Conservation (phyloP, 1,284 basidiomycete genomes). For the Fomitopsis palustris region DNA sequence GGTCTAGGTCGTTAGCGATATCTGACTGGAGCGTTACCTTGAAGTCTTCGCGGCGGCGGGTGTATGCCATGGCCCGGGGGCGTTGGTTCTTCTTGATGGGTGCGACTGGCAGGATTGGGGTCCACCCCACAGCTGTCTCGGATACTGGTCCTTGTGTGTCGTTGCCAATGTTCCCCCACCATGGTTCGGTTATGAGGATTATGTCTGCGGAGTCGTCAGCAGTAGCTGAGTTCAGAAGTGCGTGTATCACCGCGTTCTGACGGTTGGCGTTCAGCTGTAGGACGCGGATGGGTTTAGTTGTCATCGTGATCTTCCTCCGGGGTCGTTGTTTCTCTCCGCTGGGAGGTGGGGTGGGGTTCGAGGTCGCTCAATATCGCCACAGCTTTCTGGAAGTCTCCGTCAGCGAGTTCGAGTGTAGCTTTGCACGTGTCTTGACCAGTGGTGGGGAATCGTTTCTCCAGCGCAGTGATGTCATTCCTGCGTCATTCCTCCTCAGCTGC, state of each 20-base stretch:
- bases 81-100: not conserved
- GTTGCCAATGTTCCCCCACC: no score
- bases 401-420: not conserved
- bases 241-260: not conserved
- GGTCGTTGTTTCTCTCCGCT: not conserved
- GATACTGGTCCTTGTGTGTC: constrained; percentile 1
- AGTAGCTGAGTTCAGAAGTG: not conserved
- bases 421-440: not conserved
- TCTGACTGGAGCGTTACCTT: constrained; percentile 3
- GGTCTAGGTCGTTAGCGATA: constrained; percentile 1
- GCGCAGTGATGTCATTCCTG: not conserved
- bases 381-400: not conserved
- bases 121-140: not conserved
- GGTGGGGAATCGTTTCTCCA: not conserved
- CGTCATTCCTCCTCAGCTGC: not conserved
- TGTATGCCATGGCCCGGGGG: no score
- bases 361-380: not conserved
- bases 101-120: constrained; percentile 1
- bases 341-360: not conserved
- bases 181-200: constrained; percentile 4
- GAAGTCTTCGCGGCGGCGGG: no score
- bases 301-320: not conserved
- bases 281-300: constrained; percentile 1
- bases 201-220: not conserved
- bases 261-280: constrained; percentile 5